Evolutionary conservation across 306 rosid species (phyloP).

Genomic region (Trifolium dubium): DNA sequence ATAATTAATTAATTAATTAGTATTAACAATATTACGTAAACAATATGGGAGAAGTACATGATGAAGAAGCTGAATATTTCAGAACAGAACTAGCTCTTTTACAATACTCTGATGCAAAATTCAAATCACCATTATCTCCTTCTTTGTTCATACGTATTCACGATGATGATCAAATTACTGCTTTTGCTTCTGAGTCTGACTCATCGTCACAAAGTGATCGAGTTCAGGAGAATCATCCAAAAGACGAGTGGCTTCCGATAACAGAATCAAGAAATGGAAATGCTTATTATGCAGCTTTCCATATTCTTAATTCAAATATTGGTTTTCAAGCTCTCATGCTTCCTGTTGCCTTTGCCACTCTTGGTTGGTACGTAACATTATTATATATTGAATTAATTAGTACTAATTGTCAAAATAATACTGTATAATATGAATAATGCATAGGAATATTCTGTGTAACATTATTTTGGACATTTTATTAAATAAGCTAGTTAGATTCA

Average conservation of each 20-base stretch:
- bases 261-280: slow-evolving; percentile 68
- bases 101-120: not conserved
- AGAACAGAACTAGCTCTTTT: slow-evolving; percentile 27
- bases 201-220: not conserved
- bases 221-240: slow-evolving; percentile 25
- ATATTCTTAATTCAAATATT: slow-evolving; percentile 58
- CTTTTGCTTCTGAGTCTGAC: not conserved
- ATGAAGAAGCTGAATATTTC: not conserved
- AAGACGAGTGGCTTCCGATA: slow-evolving; percentile 67
- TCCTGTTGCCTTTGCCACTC: slow-evolving; percentile 66
- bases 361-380: slow-evolving; percentile 63
- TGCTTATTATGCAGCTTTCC: slow-evolving; percentile 47
- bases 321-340: slow-evolving; percentile 66
- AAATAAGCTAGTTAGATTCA: no score
- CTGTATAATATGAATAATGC: no score
- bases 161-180: not conserved
- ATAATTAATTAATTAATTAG: no score
- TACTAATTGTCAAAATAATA: no score
- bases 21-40: no score
- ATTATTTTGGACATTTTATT: no score
- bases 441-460: no score
- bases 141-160: not conserved
- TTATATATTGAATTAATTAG: no score
- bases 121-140: slow-evolving; percentile 37
- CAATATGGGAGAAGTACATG: not conserved